Percentiles rank a stretch among this genome's conserved stretches.
phyloP scores from a whole-genome alignment of 2,329 filamentous ascomycete species.

The Fusarium nygamai region DNA sequence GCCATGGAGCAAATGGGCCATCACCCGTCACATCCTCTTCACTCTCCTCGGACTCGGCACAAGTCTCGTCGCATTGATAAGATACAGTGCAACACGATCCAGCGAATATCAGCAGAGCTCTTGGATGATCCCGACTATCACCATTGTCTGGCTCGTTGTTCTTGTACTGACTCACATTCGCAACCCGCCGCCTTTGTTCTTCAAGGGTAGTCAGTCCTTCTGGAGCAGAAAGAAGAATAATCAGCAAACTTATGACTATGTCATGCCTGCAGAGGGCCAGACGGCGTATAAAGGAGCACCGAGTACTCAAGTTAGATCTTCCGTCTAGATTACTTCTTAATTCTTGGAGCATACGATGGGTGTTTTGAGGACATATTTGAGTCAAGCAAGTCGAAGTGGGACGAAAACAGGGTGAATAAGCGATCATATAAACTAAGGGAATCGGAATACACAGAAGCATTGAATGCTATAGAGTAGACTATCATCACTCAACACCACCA shows the following conservation, averaged over 20 bases:
- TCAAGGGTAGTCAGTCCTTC: conserved; percentile 26
- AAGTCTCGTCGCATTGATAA: conserved; percentile 43
- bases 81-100: conserved; percentile 22
- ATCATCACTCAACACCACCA: background rate
- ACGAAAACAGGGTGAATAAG: background rate
- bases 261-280: conserved; percentile 12
- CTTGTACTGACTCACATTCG: conserved; percentile 49
- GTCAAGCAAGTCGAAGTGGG: background rate
- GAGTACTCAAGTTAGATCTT: background rate
- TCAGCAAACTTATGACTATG: conserved; percentile 19
- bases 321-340: background rate
- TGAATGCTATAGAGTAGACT: background rate
- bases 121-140: conserved; percentile 49
- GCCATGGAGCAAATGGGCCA: conserved; percentile 47
- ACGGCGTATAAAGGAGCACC: conserved; percentile 14
- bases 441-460: no score
- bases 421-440: background rate
- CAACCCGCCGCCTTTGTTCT: conserved; percentile 38
- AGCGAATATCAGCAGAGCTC: conserved; percentile 40
- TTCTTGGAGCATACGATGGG: background rate
- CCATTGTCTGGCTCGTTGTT: conserved; percentile 47
- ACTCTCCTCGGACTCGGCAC: conserved; percentile 45
- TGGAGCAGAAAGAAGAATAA: conserved; percentile 26
- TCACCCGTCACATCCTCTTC: conserved; percentile 45
- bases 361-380: background rate